Evolutionary conservation across 805 yeast species (phyloP), one percentile per base, ranked within the genome.

Genomic region (Metschnikowia noctiluminum): DNA sequence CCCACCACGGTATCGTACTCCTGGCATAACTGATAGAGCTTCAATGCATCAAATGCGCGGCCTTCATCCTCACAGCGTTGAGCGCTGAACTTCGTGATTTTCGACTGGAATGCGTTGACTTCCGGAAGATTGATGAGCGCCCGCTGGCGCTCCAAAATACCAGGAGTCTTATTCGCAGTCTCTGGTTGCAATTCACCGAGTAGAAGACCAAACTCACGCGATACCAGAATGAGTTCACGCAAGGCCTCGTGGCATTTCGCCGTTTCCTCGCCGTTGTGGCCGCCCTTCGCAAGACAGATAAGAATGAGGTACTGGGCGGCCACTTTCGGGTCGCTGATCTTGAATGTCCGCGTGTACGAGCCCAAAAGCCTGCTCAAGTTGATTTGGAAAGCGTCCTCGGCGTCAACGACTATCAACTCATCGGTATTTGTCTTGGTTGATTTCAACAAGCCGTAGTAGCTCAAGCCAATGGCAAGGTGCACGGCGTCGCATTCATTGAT

Each of bases 51-150:
- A 52, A 85, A 81, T 12, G 82, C 76, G 61, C 96, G 78, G 7
- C 97, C 97, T 60, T 91, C 98, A 57, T 89, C 94, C 59, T 88
- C 94, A 13, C 97, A 96, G 56, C 81, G 82, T 39, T 76, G 76
- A 3, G 97, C 97, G 28, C 96, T 90, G 51, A 81, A 82, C 62
- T 87, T 95, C 3, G 94, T 84, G 38, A 92, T 89, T 50, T 79
- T 79, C 52, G 75, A 77, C 55, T 87, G 71, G 61, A 80, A 92
- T 49, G 79, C 80, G 16, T 76, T 74, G 51, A 84, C 79, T 55
- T 81, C 77, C 6, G 70, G 68, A 52, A 91, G 71, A 28, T 76
- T 73, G 43, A 92, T 72, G 46, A 92, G 70, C 10, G 75, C 66
- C 66, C 87, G 80, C 60, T 95, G 84, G 54, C 78, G 80, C 69